A percentile compares a stretch with the other conserved stretches of the same genome.
Conservation (phyloP, 31 red algal species). For the Pterothamnion heteromorphum region DNA sequence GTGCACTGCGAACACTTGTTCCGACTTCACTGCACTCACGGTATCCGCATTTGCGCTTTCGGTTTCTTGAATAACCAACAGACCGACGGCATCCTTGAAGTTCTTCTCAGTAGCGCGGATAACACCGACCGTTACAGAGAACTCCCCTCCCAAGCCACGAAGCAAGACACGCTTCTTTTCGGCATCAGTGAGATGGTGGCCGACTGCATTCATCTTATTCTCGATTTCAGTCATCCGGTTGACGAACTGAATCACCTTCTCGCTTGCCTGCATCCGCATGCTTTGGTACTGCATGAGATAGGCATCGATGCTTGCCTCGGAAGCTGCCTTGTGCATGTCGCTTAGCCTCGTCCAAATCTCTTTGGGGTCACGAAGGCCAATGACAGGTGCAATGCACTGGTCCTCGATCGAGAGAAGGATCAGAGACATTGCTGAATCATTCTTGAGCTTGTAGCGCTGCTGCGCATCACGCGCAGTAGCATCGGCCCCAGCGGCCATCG, state of each 20-base stretch:
- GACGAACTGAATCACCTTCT: conserved; percentile 39
- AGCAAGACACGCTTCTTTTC: conserved; percentile 40
- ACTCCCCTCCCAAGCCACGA: conserved; percentile 5
- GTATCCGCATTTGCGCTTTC: neutral
- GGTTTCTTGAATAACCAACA: neutral
- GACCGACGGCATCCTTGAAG: neutral
- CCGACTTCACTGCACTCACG: neutral
- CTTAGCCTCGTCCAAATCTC: conserved; percentile 20
- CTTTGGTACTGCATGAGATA: conserved; percentile 33
- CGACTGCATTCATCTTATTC: neutral
- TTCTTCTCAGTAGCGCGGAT: conserved; percentile 14
- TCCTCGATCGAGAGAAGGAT: conserved; percentile 30
- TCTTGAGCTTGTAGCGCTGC: too few species aligned
- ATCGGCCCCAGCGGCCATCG: neutral
- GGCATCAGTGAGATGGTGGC: neutral
- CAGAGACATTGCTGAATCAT: conserved; percentile 22
- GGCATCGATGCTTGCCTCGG: conserved; percentile 24
- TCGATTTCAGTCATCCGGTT: conserved; percentile 36
- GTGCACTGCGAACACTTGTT: neutral
- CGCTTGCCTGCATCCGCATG: neutral
- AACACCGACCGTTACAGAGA: conserved; percentile 34
- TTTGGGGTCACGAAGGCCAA: neutral
- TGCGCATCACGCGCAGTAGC: neutral
- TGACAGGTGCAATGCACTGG: conserved; percentile 33
- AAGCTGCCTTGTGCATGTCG: neutral